Evolutionary conservation across 495 filamentous ascomycete genomes (phyloP), one percentile per base, ranked within the genome.

Genomic region (Hypoxylon fuscum): DNA sequence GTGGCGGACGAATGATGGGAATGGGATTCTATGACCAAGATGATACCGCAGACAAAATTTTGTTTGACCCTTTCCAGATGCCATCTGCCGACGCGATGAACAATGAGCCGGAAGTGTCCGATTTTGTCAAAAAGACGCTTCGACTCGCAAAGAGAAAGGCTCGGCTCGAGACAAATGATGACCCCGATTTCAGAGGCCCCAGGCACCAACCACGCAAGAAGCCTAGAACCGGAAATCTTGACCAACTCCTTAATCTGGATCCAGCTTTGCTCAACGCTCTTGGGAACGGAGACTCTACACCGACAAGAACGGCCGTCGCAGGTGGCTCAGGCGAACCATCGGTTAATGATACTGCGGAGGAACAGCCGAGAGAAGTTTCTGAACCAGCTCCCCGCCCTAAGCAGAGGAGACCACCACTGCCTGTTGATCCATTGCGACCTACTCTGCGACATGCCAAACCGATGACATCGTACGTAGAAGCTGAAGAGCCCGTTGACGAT

Each of bases 11-110:
- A 9, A 81, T 81, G 76, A 75, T 84, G 64, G 82, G 82, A 18
- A 76, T 80, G 69, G 81, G 81, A 17, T 83, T 81, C 66, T 85
- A 82, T 61, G 73, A 83, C 42, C 81, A 83, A 62, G 80, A 81
- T 47, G 80, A 81, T 55, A 79, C 75, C 48, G 67, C 77, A 6
- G 79, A 82, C 56, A 78, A 57, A 58, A 82, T 82, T 66, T 53
- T 82, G 5, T 82, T 82, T 47, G 78, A 82, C 38, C 73, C 76
- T 20, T 82, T 80, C 57, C 77, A 82, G 61, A 61, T 65, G 32
- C 79, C 78, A 5, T 59, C 76, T 21, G 71, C 71, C 1, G 79
- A 80, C 12, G 67, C 50, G 2, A 38, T 80, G 25, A 69, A 77
- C 9, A 71, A 77, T 20, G 74, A 80, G 47, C 76, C 76, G 7